Conservation (phyloP, 75 land plant genomes). For the Adiantum capillusveneris region DNA sequence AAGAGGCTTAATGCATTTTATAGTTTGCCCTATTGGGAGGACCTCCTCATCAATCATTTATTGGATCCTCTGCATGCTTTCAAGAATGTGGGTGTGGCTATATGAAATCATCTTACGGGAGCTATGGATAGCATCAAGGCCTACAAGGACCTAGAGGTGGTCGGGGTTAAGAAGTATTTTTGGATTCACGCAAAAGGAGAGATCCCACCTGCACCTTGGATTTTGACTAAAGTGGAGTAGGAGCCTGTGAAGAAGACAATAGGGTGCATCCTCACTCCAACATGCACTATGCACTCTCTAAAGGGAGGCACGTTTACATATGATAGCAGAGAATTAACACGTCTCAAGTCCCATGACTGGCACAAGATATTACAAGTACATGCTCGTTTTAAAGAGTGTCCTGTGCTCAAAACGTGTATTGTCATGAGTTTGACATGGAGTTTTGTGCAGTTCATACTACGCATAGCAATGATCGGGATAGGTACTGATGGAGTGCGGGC, state of each 20-base stretch:
- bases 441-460: too few species aligned
- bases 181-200: background rate
- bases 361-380: too few species aligned
- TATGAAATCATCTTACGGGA: slow-evolving; percentile 1
- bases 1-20: slow-evolving; percentile 3
- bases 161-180: background rate
- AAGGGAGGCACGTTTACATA: slow-evolving; percentile 3
- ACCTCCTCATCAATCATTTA: background rate
- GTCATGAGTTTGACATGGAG: too few species aligned
- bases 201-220: slow-evolving; percentile 8
- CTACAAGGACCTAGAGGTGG: background rate
- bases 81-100: slow-evolving; percentile 1
- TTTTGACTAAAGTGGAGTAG: background rate
- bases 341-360: too few species aligned
- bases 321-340: too few species aligned
- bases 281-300: slow-evolving; percentile 5
- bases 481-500: too few species aligned
- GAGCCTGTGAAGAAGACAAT: slow-evolving; percentile 2
- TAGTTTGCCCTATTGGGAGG: slow-evolving; percentile 3
- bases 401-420: too few species aligned
- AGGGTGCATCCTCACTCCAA: slow-evolving; percentile 14
- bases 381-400: too few species aligned
- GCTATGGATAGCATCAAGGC: background rate
- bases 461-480: too few species aligned
- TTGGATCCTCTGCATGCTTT: slow-evolving; percentile 7